Base-by-base conservation (phyloP, 2,329 filamentous ascomycete genomes). In the Dothistroma septosporum region DNA sequence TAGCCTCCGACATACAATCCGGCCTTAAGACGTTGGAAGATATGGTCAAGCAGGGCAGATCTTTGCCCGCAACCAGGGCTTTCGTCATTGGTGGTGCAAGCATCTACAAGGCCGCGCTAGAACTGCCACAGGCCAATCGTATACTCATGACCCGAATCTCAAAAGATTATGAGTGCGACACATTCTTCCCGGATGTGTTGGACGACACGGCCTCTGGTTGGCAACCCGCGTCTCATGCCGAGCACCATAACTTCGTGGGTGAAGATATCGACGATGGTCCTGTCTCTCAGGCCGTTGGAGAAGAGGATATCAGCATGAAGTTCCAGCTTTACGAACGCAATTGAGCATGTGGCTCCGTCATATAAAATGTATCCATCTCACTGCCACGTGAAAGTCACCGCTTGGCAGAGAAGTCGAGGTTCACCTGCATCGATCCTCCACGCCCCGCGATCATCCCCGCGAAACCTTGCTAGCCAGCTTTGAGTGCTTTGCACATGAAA, bases 31-130 rank as follows among this genome's bases (percentile, higher is more conserved):
- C 68, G 31, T 72, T 81, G 53, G 72, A 74, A 55, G 31, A 54
- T 46, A 49, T 73, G 66, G 60, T 66, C 16, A 57, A 64, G 32
- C 61, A 63, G n/a, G 68, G 66, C 24, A 58, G 63, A n/a, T 59
- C 61, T 7, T 58, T 66, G 48, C 70, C 64, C 12, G 68, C 87
- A 35, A 83, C 81, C 9, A 83, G 84, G 68, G 82, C 91, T 3
- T 97, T 92, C 75, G 84, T 97, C 48, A 97, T 99, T 69, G 94
- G 94, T 24, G 94, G 94, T 4, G 89, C 86, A 59, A 88, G 92
- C 77, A 87, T 97, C 66, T 99, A 97, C 76, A 80, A 79, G 44
- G 83, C 87, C 22, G 87, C 91, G 14, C 78, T 97, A 71, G 73
- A 77, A 67, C 69, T 85, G 60, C 72, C 75, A 47, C 81, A 85